phyloP scores from a whole-genome alignment of 495 filamentous ascomycete species.

The Recurvomyces mirabilis region DNA sequence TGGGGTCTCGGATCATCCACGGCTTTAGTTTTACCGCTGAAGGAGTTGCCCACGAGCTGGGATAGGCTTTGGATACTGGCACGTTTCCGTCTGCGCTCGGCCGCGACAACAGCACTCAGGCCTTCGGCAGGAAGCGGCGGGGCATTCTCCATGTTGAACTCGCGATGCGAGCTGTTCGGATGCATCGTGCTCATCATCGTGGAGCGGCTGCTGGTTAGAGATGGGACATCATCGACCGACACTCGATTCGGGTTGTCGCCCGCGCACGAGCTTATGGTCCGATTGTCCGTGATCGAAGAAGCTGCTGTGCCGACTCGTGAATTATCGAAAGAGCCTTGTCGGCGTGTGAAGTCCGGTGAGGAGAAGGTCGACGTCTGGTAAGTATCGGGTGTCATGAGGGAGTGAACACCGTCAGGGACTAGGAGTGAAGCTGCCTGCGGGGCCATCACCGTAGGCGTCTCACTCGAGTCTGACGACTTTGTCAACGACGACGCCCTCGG shows the following conservation, averaged over 20 bases:
- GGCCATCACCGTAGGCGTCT: constrained; percentile 35
- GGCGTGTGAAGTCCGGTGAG: constrained; percentile 31
- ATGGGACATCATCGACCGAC: constrained; percentile 80
- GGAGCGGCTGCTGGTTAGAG: constrained; percentile 74
- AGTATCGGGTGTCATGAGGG: constrained; percentile 29
- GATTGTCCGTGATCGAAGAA: constrained; percentile 59
- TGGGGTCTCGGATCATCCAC: constrained; percentile 55
- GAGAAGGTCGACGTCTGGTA: constrained; percentile 38
- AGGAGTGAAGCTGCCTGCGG: constrained; percentile 2
- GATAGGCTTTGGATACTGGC: constrained; percentile 79
- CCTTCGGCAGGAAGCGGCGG: background rate
- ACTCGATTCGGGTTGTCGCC: constrained; percentile 56
- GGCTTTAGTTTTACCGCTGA: constrained; percentile 70
- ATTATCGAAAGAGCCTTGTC: constrained; percentile 43
- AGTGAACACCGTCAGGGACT: constrained; percentile 11
- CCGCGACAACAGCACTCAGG: background rate
- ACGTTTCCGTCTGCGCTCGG: constrained; percentile 54
- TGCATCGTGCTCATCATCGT: constrained; percentile 59
- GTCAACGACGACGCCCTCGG: constrained; percentile 34
- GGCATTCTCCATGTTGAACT: constrained; percentile 18
- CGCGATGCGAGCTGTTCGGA: constrained; percentile 21
- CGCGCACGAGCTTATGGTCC: constrained; percentile 49
- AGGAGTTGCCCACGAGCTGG: constrained; percentile 65
- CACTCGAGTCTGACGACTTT: constrained; percentile 44
- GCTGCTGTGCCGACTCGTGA: constrained; percentile 60